Conservation (phyloP, 2,329 filamentous ascomycete species). For the Cylindrodendrum hubeiense region DNA sequence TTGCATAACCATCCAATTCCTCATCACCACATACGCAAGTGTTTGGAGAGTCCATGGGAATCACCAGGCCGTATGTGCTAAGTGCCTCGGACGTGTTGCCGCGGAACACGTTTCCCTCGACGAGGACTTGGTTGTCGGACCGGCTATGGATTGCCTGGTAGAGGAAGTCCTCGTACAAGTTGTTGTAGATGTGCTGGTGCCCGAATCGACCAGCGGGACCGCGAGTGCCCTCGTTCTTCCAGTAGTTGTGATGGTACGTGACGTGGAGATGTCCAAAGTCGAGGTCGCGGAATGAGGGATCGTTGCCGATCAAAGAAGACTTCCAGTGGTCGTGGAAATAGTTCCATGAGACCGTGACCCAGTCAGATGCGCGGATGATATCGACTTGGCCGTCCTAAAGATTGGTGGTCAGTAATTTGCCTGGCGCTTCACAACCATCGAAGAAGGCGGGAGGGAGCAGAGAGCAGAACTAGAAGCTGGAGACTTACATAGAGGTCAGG, state of each 20-base stretch:
- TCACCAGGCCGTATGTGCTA: constrained; percentile 66
- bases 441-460: background rate
- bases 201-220: constrained; percentile 63
- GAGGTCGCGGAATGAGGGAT: constrained; percentile 52
- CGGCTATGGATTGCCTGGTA: constrained; percentile 63
- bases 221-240: constrained; percentile 58
- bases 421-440: too few species aligned
- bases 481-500: constrained; percentile 52
- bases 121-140: constrained; percentile 61
- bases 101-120: constrained; percentile 62
- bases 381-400: constrained; percentile 59
- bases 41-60: constrained; percentile 67
- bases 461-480: background rate
- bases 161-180: constrained; percentile 60
- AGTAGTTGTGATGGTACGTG: constrained; percentile 65
- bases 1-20: constrained; percentile 67
- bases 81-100: constrained; percentile 62
- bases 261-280: constrained; percentile 59
- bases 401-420: background rate
- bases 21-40: constrained; percentile 65
- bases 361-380: constrained; percentile 58
- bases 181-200: constrained; percentile 63
- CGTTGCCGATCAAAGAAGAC: constrained; percentile 58
- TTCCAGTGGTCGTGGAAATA: constrained; percentile 65
- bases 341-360: constrained; percentile 61